phyloP scores from a whole-genome alignment of 345 rosid species.

The Hypericum perforatum region DNA sequence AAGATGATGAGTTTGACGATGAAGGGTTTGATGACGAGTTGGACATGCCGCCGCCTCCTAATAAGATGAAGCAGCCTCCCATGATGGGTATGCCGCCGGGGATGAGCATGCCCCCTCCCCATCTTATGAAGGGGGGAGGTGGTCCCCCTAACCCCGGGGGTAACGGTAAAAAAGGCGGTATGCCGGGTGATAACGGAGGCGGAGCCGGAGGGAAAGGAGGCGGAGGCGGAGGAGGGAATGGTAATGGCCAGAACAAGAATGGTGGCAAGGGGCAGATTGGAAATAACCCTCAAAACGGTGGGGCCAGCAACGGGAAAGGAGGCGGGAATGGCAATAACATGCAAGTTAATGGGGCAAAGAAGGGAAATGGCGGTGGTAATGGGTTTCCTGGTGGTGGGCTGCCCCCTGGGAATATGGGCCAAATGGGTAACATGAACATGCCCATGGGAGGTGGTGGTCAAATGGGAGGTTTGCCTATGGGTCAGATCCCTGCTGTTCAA shows the following conservation, averaged over 20 bases:
- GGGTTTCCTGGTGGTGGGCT: conserved; percentile 42
- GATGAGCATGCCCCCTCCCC: conserved; percentile 54
- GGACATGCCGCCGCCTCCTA: conserved; percentile 37
- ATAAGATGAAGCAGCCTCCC: conserved; percentile 46
- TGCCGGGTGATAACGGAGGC: conserved; percentile 22
- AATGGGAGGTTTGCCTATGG: conserved; percentile 5
- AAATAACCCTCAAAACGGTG: neutral
- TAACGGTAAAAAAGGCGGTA: conserved; percentile 13
- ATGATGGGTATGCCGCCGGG: conserved; percentile 36
- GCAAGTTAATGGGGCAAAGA: conserved; percentile 34
- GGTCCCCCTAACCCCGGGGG: conserved; percentile 17
- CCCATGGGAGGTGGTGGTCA: conserved; percentile 19
- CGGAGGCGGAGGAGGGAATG: neutral
- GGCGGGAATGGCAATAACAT: conserved; percentile 31
- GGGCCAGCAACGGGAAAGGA: conserved; percentile 18
- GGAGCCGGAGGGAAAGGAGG: conserved; percentile 14
- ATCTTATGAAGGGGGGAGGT: conserved; percentile 43
- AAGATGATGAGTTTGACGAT: conserved; percentile 35
- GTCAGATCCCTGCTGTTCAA: conserved; percentile 59
- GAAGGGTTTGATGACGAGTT: conserved; percentile 35
- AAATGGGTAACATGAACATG: conserved; percentile 26
- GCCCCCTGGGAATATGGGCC: conserved; percentile 35
- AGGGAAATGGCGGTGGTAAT: conserved; percentile 36
- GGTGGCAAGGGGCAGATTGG: conserved; percentile 11
- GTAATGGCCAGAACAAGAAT: conserved; percentile 12